Conservation (phyloP, 306 rosid species). For the Begonia peltatifolia region DNA sequence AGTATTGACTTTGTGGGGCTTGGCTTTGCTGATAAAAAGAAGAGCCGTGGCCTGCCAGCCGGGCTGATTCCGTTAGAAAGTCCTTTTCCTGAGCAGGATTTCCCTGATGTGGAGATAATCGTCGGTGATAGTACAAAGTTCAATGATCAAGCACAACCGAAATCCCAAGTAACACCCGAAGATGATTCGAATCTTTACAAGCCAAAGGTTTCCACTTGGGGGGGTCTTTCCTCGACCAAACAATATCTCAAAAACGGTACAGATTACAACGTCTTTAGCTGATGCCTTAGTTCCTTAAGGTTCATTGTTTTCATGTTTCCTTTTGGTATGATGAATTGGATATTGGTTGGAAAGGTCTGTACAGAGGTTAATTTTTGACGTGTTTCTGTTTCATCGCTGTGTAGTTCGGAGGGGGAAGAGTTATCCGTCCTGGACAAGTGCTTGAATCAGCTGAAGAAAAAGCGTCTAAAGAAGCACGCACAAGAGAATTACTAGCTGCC, state of each 20-base stretch:
- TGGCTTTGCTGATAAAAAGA: conserved; percentile 66
- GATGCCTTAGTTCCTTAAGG: not conserved
- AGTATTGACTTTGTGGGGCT: conserved; percentile 77
- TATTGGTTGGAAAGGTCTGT: not conserved
- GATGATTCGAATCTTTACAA: conserved; percentile 49
- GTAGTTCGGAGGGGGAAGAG: conserved; percentile 88
- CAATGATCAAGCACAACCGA: conserved; percentile 15
- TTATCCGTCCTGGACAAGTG: conserved; percentile 55
- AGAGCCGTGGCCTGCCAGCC: conserved; percentile 50
- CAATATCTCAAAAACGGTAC: conserved; percentile 77
- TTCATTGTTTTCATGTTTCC: not conserved
- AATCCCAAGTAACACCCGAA: conserved; percentile 24
- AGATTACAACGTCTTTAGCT: not conserved
- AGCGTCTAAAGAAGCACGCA: conserved; percentile 58
- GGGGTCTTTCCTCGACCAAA: conserved; percentile 90
- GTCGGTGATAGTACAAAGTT: conserved; percentile 60
- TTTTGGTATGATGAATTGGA: too few relatives aligned
- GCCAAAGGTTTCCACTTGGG: conserved; percentile 93
- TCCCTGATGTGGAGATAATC: conserved; percentile 70
- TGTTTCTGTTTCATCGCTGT: conserved; percentile 1
- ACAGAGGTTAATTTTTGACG: too few relatives aligned
- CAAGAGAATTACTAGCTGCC: conserved; percentile 54
- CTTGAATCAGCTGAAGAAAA: conserved; percentile 76
- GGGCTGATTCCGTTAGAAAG: conserved; percentile 70
- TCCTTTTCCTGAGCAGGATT: conserved; percentile 30